phyloP scores from a whole-genome alignment of 2,329 filamentous ascomycete species.

The Neopestalotiopsis sp. region DNA sequence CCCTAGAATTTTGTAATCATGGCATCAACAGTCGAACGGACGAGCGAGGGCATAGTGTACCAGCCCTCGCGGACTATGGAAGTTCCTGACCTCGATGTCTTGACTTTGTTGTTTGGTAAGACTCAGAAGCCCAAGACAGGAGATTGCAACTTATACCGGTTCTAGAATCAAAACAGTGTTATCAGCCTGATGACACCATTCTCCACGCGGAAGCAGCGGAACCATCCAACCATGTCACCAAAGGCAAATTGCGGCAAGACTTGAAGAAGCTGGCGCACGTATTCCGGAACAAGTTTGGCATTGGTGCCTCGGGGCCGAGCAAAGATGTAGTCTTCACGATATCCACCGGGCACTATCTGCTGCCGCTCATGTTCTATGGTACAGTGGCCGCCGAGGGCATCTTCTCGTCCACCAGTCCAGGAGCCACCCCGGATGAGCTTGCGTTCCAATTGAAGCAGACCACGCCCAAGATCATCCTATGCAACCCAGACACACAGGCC shows the following conservation, averaged over 20 bases:
- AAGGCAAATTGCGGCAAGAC: constrained; percentile 50
- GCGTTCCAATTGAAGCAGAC: constrained; percentile 44
- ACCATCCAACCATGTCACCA: constrained; percentile 58
- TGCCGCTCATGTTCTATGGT: constrained; percentile 31
- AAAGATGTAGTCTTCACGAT: constrained; percentile 32
- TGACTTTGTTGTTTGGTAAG: constrained; percentile 50
- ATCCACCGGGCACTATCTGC: constrained; percentile 30
- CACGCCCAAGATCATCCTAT: constrained; percentile 44
- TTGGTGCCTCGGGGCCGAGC: constrained; percentile 25
- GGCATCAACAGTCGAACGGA: constrained; percentile 34
- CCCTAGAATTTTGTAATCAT: constrained; percentile 23
- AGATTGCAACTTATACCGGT: background rate
- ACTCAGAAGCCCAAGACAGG: background rate
- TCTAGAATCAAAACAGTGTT: constrained; percentile 40
- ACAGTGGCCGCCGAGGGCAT: constrained; percentile 29
- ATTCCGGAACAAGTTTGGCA: constrained; percentile 45
- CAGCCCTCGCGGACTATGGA: constrained; percentile 34
- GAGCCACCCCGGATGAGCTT: constrained; percentile 29
- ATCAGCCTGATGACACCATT: constrained; percentile 50
- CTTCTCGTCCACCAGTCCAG: constrained; percentile 30
- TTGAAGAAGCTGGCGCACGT: constrained; percentile 59
- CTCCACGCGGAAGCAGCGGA: constrained; percentile 63
- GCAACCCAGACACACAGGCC: constrained; percentile 51
- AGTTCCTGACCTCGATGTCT: constrained; percentile 46
- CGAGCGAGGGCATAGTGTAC: constrained; percentile 43